Conservation (phyloP, 1,284 basidiomycete genomes). For the Entoloma clypeatum region DNA sequence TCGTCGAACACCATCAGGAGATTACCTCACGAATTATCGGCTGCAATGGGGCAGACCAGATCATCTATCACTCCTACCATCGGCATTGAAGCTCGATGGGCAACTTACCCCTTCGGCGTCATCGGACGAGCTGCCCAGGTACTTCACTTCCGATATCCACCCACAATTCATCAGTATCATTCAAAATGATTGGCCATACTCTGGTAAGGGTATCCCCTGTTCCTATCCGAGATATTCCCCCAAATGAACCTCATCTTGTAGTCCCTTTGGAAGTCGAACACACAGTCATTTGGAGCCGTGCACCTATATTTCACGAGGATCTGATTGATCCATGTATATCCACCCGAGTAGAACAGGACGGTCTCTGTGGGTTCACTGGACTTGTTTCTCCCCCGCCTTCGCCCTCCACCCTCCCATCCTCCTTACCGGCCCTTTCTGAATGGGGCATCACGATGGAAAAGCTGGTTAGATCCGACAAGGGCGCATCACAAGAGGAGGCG, state of each 20-base stretch:
- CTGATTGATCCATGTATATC: conserved; percentile 44
- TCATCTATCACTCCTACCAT: conserved; percentile 50
- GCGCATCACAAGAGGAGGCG: conserved; percentile 49
- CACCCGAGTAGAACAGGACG: conserved; percentile 59
- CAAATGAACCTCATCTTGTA: conserved; percentile 25
- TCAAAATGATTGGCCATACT: conserved; percentile 83
- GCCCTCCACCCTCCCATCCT: conserved; percentile 53
- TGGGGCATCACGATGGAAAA: conserved; percentile 65
- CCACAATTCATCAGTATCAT: conserved; percentile 63
- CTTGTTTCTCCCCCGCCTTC: conserved; percentile 53
- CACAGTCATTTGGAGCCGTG: conserved; percentile 68
- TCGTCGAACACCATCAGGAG: no score
- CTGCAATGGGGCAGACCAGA: conserved; percentile 73
- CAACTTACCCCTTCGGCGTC: conserved; percentile 20
- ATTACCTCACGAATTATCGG: conserved; percentile 61
- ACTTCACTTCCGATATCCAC: conserved; percentile 64
- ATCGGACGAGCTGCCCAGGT: conserved; percentile 38
- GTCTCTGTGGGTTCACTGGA: conserved; percentile 78
- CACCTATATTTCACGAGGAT: conserved; percentile 62
- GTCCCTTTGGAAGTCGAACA: conserved; percentile 75
- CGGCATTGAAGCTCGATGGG: conserved; percentile 37
- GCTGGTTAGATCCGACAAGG: conserved; percentile 46
- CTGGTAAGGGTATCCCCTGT: conserved; percentile 40
- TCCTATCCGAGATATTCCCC: neutral
- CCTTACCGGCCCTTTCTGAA: conserved; percentile 57